A percentile compares a stretch with the other conserved stretches of the same genome.
Conservation (phyloP, 441 rosid species). For the Croton setiger region DNA sequence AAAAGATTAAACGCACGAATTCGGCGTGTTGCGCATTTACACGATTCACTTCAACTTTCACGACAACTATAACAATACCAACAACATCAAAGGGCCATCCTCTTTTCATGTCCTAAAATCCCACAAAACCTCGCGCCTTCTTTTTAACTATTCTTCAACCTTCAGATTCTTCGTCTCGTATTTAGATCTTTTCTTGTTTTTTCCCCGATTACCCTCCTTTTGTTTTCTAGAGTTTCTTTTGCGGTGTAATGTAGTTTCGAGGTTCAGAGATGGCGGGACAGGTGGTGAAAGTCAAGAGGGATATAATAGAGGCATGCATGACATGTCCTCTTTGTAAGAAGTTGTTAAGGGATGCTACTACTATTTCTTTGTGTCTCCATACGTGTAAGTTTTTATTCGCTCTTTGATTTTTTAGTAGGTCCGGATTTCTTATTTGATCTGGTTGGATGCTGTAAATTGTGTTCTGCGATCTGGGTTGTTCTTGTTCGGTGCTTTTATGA, state of each 20-base stretch:
- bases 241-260: slow-evolving; percentile 16
- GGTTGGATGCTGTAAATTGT: slow-evolving; percentile 16
- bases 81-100: neutral
- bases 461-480: slow-evolving; percentile 25
- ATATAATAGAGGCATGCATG: slow-evolving; percentile 55
- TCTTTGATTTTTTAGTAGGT: neutral
- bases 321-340: slow-evolving; percentile 63
- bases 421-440: slow-evolving; percentile 16
- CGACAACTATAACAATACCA: neutral
- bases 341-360: slow-evolving; percentile 59
- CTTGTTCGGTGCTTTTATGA: slow-evolving; percentile 22
- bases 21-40: slow-evolving; percentile 10
- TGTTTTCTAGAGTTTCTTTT: slow-evolving; percentile 13
- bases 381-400: slow-evolving; percentile 46
- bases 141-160: neutral
- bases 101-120: slow-evolving; percentile 20
- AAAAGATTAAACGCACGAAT: slow-evolving; percentile 8
- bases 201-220: slow-evolving; percentile 15
- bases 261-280: slow-evolving; percentile 27
- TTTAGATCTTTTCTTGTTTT: slow-evolving; percentile 14
- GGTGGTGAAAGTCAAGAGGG: slow-evolving; percentile 48
- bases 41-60: slow-evolving; percentile 8
- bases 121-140: slow-evolving; percentile 9
- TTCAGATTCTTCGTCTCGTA: neutral
- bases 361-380: slow-evolving; percentile 73